Percentiles rank a stretch among this genome's conserved stretches.
These are phyloP conservation scores for Sporisorium exsertum DNA, from an alignment of 1,284 basidiomycete genomes.

Conservation along the genomic window DNA sequence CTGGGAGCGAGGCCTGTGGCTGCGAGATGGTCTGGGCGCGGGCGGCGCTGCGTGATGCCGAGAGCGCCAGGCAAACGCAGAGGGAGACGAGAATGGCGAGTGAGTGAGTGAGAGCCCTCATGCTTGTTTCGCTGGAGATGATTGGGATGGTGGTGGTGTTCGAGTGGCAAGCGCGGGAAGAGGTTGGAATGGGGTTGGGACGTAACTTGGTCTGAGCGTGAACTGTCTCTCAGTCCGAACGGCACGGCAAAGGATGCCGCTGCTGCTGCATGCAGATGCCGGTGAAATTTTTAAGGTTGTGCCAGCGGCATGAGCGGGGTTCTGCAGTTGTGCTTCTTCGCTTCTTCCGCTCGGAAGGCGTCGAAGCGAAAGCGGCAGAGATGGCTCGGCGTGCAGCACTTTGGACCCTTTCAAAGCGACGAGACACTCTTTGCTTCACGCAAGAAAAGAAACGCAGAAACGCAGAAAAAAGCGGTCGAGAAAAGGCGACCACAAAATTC, in stretches of 20 bases:
- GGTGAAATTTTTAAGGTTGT: background rate
- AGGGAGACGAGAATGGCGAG: background rate
- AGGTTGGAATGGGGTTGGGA: no score
- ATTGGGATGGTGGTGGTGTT: background rate
- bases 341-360: background rate
- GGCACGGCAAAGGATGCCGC: background rate
- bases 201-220: background rate
- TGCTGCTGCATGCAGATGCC: background rate
- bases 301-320: background rate
- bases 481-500: slow-evolving; percentile 7
- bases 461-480: background rate
- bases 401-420: background rate
- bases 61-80: slow-evolving; percentile 2
- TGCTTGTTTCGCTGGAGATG: background rate
- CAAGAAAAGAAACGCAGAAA: background rate
- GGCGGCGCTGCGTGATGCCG: no score
- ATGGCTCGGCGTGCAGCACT: background rate
- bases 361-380: slow-evolving; percentile 1
- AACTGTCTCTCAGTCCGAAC: background rate
- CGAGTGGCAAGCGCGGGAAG: background rate
- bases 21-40: slow-evolving; percentile 23
- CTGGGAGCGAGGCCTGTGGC: slow-evolving; percentile 24
- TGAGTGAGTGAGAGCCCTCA: background rate
- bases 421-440: background rate
- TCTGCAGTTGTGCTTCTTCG: background rate